A percentile compares a stretch with the other conserved stretches of the same genome.
Evolutionary conservation across 371 early-diverging fungal species (phyloP).

Genomic region (Apophysomyces variabilis): DNA sequence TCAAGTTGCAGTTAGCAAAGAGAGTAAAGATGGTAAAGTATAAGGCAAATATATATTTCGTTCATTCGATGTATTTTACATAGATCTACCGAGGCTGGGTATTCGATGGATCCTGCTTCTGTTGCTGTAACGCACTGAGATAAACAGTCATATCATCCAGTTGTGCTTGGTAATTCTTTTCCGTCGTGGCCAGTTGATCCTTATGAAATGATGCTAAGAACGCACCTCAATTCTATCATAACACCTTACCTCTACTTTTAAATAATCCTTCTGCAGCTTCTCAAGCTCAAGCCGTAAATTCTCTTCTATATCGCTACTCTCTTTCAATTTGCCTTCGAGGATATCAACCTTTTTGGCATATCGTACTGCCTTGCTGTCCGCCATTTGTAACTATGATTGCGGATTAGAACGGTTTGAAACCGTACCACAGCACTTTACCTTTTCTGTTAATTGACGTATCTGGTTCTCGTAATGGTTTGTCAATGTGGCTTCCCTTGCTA

Average conservation of each 20-base stretch:
- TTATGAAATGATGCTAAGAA: slow-evolving; percentile 4
- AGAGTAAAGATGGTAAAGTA: too few species aligned
- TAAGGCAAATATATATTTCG: too few species aligned
- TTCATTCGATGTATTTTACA: not conserved
- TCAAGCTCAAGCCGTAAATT: slow-evolving; percentile 34
- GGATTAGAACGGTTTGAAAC: not conserved
- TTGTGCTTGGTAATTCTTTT: slow-evolving; percentile 44
- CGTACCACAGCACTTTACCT: slow-evolving; percentile 19
- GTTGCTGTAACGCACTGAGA: slow-evolving; percentile 25
- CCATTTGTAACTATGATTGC: slow-evolving; percentile 35
- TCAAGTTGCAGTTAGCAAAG: too few species aligned
- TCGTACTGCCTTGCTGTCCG: slow-evolving; percentile 45
- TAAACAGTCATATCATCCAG: slow-evolving; percentile 47
- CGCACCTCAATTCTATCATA: not conserved
- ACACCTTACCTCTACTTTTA: slow-evolving; percentile 24
- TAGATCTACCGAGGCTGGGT: not conserved
- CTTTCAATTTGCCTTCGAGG: slow-evolving; percentile 33
- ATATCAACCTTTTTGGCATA: slow-evolving; percentile 36
- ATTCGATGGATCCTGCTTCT: not conserved
- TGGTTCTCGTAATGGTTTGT: slow-evolving; percentile 39
- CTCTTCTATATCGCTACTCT: slow-evolving; percentile 27
- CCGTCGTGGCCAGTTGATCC: slow-evolving; percentile 41
- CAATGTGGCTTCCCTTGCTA: slow-evolving; percentile 27
- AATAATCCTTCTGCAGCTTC: slow-evolving; percentile 34
- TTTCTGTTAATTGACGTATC: slow-evolving; percentile 34